Base-by-base conservation (phyloP, 129 eudicot species). In the Chrysanthemum lavandulifolium region DNA sequence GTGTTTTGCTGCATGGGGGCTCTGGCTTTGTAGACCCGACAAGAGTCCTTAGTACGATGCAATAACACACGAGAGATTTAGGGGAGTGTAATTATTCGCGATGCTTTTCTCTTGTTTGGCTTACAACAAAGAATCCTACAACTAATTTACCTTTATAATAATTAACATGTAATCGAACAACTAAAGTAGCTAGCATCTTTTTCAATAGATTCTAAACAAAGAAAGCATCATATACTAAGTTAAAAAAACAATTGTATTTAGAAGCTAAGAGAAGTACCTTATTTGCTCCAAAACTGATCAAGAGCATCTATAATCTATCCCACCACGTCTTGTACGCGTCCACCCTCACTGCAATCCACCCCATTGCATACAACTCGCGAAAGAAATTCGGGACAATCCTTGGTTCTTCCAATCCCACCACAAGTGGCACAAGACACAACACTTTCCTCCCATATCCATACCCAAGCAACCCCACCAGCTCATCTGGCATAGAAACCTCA, bases 361-460 rank as follows among this genome's bases (percentile, higher is more conserved):
- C 95, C 65, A 67, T 87, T 51, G 8, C 16, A 10, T 14, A 57
- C 48, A 92, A 68, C 2, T 73, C 92, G 53, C 67, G 21, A 13
- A 92, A 36, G 19, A 92, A 87, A 21, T 71, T 59, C 0, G 88
- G 91, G 36, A 93, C 98, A 47, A 89, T 92, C 8, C 83, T 79
- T 43, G 98, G 95, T 72, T 93, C 96, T 18, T 85, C 80, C 76
- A 89, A 54, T 18, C 96, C 98, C 49, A 84, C 64, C 40, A 93
- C 98, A 33, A 65, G 12, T 0, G 98, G 98, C 52, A 92, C 98
- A 13, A 95, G 96, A 66, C 95, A 92, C 64, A 92, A 18, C 36
- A 89, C 81, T 47, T 55, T 76, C 51, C 78, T 79, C 4, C 98
- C 95, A 6, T 16, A 55, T 0, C 98, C 96, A 5, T 31, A 61